Evolutionary conservation across 768 basidiomycete species (phyloP), one percentile per base, ranked within the genome.

Genomic region (Cytidiella melzeri): DNA sequence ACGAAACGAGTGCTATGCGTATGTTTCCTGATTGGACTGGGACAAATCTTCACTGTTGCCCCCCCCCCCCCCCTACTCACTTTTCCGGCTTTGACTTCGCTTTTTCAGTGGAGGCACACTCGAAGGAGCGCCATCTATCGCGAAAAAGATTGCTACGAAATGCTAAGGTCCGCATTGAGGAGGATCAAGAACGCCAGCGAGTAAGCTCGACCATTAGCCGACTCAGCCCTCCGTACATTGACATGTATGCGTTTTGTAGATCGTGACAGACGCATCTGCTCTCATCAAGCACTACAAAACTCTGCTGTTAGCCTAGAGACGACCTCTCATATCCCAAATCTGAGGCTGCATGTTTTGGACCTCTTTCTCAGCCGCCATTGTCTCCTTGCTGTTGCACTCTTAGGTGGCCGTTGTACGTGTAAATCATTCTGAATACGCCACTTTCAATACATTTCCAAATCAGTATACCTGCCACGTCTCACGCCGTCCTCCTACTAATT

Each of bases 231-330:
- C n/a, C n/a, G n/a, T n/a, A 5, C 21, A 18, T 43, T 36, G 27
- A 27, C 41, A 41, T 39, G 40, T 45, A 49, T 19, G 37, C 19
- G 28, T 12, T 10, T 38, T 6, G 19, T 30, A 51, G 51, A 38
- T 74, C 23, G 67, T 63, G 5, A 60, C 59, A 39, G 70, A 73
- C 52, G 69, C 72, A 7, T 58, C 64, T 24, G 66, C 63, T 18
- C 58, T 70, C 43, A 68, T 73, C 57, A 73, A 65, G 41, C 64
- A 71, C 49, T 74, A 71, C 49, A 73, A 74, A 51, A 63, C 70
- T 41, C 42, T 66, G 7, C 53, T 73, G 41, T 53, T 61, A 38
- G 47, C 61, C 15, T 48, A 52, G 28, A 46, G n/a, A n/a, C n/a
- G n/a, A n/a, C n/a, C n/a, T n/a, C n/a, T n/a, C n/a, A n/a, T n/a